Evolutionary conservation across 371 early-diverging fungal species (phyloP), one percentile per base, ranked within the genome.

Genomic region (Funneliformis caledonium): DNA sequence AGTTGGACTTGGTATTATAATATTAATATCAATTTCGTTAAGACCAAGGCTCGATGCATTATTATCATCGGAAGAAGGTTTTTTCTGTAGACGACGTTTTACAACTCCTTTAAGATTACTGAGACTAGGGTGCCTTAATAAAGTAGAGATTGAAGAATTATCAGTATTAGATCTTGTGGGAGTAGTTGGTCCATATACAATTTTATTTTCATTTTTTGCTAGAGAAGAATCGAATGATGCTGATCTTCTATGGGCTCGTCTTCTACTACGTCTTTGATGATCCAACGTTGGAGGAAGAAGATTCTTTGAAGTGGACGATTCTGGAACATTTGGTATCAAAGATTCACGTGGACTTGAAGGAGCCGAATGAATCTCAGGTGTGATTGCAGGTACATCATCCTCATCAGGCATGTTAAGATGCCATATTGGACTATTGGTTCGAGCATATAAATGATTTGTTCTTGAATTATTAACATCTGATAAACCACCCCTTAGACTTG

Each of bases 361-460:
- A 47, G 70, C 70, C 22, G 45, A 43, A 4, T 48, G 70, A 47
- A 70, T 70, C 22, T 70, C 70, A 43, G 45, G 45, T 12, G 42
- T 45, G 12, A 43, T n/a, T 31, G 47, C 19, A 42, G 22, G 22
- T 1, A n/a, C 42, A 70, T 70, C 70, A 47, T 70, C 70, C 22
- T 75, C 75, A 61, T 75, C 75, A 16, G 75, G 56, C 75, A 78
- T 33, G 56, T 78, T 68, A 22, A 78, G 48, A 78, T 78, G 52
- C 70, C 79, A 69, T 69, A 42, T 69, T 50, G 56, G n/a, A 56
- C 79, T n/a, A 50, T 42, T 56, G 19, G 37, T 33, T 14, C 68
- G 68, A 65, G 70, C 16, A 31, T 65, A 65, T 31, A 65, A 33
- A 65, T 65, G 11, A 65, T 31, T 33, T 65, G 31, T 31, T 65